Conservation (phyloP, 805 yeast genomes). For the Wickerhamomyces chambardii region DNA sequence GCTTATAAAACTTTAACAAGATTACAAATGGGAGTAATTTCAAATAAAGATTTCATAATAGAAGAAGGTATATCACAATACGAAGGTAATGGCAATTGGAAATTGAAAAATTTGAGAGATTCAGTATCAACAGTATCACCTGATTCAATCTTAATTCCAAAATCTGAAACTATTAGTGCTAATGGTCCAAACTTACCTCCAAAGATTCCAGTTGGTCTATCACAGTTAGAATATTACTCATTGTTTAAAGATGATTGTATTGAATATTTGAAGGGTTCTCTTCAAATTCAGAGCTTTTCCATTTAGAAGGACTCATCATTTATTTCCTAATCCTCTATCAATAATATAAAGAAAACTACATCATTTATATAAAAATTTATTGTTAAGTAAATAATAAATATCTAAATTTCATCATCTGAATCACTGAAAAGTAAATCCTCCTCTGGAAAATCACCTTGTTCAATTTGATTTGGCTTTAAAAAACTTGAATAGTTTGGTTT, state of each 20-base stretch:
- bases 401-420: conserved; percentile 36
- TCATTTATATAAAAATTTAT: too few species aligned
- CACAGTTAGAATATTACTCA: conserved; percentile 12
- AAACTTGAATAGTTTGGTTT: conserved; percentile 62
- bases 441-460: conserved; percentile 60
- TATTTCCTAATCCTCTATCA: too few species aligned
- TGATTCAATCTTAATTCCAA: too few species aligned
- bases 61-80: conserved; percentile 16
- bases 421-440: conserved; percentile 30
- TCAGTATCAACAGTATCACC: conserved; percentile 4
- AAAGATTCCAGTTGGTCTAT: conserved; percentile 18
- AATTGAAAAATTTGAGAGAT: conserved; percentile 9
- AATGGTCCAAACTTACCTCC: conserved; percentile 14
- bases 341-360: too few species aligned
- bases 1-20: conserved; percentile 12
- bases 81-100: conserved; percentile 18
- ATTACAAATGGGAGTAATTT: conserved; percentile 10
- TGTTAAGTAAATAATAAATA: not conserved
- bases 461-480: conserved; percentile 59
- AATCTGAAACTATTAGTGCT: too few species aligned
- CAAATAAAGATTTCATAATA: conserved; percentile 8
- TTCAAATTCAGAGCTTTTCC: too few species aligned
- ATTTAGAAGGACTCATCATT: too few species aligned
- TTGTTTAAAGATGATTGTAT: conserved; percentile 7
- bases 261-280: conserved; percentile 5